phyloP scores from a whole-genome alignment of 352 stramenopile species.

The Pythium utonaiense region DNA sequence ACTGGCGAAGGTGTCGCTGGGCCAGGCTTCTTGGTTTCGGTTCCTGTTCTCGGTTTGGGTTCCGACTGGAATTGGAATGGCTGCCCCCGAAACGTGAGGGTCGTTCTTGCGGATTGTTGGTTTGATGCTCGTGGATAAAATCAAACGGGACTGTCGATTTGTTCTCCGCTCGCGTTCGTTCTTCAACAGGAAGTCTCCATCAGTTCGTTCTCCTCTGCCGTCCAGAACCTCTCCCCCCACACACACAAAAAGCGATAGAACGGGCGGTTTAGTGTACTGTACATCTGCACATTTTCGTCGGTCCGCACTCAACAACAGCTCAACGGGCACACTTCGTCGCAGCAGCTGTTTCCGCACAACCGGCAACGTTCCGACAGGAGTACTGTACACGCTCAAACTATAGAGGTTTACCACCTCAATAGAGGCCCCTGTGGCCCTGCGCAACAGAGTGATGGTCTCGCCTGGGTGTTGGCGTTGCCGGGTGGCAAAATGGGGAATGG shows the following conservation, averaged over 20 bases:
- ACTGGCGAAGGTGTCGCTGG: conserved; percentile 2
- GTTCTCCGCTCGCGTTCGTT: background rate
- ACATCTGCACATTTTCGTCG: background rate
- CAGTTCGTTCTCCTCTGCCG: background rate
- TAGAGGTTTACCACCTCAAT: background rate
- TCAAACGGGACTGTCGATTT: background rate
- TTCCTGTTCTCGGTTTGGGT: background rate
- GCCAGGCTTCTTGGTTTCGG: background rate
- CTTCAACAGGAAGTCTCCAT: conserved; percentile 1
- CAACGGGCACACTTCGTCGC: background rate
- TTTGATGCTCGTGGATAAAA: conserved; percentile 4
- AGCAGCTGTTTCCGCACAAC: background rate
- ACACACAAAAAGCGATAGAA: background rate
- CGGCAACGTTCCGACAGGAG: background rate
- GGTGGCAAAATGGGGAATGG: conserved; percentile 4
- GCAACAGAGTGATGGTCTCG: background rate
- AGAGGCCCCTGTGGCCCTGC: background rate
- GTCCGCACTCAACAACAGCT: background rate
- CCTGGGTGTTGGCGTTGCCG: background rate
- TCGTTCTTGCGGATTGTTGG: no score
- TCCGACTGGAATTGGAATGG: background rate
- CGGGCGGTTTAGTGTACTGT: background rate
- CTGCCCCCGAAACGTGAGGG: background rate
- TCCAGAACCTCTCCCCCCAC: background rate
- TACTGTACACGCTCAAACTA: background rate